Evolutionary conservation across 2,329 filamentous ascomycete genomes (phyloP), one percentile per base, ranked within the genome.

Genomic region (Leptographium procerum): DNA sequence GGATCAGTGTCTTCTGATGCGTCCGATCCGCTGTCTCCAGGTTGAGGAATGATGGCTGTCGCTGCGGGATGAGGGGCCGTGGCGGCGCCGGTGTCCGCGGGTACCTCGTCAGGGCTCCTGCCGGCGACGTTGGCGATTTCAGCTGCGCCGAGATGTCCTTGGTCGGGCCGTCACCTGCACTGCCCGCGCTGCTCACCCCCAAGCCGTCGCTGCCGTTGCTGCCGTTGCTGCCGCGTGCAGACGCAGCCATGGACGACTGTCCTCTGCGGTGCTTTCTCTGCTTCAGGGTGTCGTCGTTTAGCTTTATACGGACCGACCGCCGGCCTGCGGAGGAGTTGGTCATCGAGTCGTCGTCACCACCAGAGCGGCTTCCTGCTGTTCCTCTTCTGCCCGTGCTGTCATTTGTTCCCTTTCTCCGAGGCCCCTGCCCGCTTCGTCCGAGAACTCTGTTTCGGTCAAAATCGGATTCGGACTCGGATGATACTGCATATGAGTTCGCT

Each of bases 101-200:
- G 69, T 97, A 99, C 72, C 86, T 91, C 29, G 89, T 95, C 66
- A 96, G 76, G 66, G 81, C 84, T 16, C 85, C 82, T 29, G 85
- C 81, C 56, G 91, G 88, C 31, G 91, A 95, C 4, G 90, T 95
- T 3, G 94, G 94, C 16, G 94, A 97, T 71, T 99, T 99, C 61
- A 99, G 79, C 60, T 89, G 89, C 55, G 89, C 87, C 8, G 90
- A 85, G 60, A 89, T 77, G 60, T 85, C 79, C 57, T 71, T 70
- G n/a, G 72, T 14, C 22, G 31, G 62, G 13, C 60, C 59, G 29
- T 68, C 65, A 16, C 69, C 69, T 51, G 72, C 67, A 47, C 47
- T 52, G 13, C 68, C 69, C 52, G 72, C 67, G 50, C 50, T 52
- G 11, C 45, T 31, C 8, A 74, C 71, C 63, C 71, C 73, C 48